phyloP scores from a whole-genome alignment of 352 stramenopile species.

The Globisporangium polare region DNA sequence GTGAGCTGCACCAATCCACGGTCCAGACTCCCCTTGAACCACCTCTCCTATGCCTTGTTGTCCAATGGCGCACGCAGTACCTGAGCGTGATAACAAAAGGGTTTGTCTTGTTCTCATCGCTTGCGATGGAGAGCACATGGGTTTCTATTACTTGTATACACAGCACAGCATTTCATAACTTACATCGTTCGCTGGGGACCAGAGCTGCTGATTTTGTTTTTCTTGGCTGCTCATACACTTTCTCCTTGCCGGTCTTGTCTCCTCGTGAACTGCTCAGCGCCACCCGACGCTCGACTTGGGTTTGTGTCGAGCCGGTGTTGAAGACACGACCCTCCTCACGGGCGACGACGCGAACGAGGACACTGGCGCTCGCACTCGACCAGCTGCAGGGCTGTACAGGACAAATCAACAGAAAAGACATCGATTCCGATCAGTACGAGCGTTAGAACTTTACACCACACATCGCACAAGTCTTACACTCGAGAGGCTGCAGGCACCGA shows the following conservation, averaged over 20 bases:
- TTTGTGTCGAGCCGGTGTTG: conserved; percentile 37
- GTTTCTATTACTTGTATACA: conserved; percentile 1
- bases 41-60: conserved; percentile 8
- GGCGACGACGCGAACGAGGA: conserved; percentile 24
- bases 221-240: background rate
- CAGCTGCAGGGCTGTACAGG: conserved; percentile 25
- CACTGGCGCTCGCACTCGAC: conserved; percentile 37
- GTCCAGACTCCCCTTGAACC: conserved; percentile 2
- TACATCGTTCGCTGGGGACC: background rate
- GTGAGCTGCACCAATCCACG: conserved; percentile 19
- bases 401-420: conserved; percentile 2
- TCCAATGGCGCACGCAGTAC: too few species aligned
- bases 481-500: conserved; percentile 22
- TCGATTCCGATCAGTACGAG: background rate
- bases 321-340: conserved; percentile 23
- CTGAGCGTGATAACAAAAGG: background rate
- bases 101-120: background rate
- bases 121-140: background rate
- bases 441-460: background rate
- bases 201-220: background rate
- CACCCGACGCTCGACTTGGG: conserved; percentile 62
- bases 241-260: background rate
- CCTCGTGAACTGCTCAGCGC: conserved; percentile 24
- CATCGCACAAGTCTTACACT: conserved; percentile 27
- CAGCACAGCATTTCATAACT: conserved; percentile 8